Conservation (phyloP, 495 filamentous ascomycete genomes). For the Aeminium ludgeri region DNA sequence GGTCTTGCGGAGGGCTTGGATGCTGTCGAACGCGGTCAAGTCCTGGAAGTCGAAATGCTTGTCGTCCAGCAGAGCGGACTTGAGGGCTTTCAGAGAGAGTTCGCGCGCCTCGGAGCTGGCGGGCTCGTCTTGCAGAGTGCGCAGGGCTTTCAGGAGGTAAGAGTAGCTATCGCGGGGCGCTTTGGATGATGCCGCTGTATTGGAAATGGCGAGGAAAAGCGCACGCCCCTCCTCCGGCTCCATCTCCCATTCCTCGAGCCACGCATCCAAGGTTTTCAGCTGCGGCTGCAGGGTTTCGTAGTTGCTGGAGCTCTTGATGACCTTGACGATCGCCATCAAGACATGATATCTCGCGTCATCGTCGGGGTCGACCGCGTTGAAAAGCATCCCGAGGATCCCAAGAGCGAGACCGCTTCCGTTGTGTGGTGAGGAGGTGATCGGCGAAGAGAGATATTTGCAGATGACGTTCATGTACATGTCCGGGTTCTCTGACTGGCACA, state of each 20-base stretch:
- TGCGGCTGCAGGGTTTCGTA: constrained; percentile 69
- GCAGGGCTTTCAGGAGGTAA: constrained; percentile 67
- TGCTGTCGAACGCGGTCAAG: constrained; percentile 64
- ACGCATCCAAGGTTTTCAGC: constrained; percentile 58
- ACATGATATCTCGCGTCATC: constrained; percentile 77
- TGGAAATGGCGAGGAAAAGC: constrained; percentile 61
- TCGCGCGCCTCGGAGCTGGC: constrained; percentile 51
- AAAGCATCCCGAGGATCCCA: constrained; percentile 79
- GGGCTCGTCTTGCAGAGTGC: constrained; percentile 59
- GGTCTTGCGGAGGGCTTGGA: constrained; percentile 70
- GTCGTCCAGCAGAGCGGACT: constrained; percentile 57
- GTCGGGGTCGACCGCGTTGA: constrained; percentile 67
- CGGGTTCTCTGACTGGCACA: constrained; percentile 64
- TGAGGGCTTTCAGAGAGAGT: constrained; percentile 70
- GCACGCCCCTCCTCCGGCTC: constrained; percentile 66
- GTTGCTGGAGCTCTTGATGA: constrained; percentile 44
- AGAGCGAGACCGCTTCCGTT: constrained; percentile 75
- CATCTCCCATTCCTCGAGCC: constrained; percentile 70
- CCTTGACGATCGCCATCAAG: constrained; percentile 63
- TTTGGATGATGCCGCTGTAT: constrained; percentile 56
- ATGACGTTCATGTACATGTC: constrained; percentile 72
- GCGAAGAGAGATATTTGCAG: constrained; percentile 72
- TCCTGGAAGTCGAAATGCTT: constrained; percentile 88
- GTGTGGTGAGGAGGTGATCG: constrained; percentile 65
- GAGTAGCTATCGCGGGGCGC: constrained; percentile 65